Base-by-base conservation (phyloP, 2,329 filamentous ascomycete species). In the Aciculosporium take region DNA sequence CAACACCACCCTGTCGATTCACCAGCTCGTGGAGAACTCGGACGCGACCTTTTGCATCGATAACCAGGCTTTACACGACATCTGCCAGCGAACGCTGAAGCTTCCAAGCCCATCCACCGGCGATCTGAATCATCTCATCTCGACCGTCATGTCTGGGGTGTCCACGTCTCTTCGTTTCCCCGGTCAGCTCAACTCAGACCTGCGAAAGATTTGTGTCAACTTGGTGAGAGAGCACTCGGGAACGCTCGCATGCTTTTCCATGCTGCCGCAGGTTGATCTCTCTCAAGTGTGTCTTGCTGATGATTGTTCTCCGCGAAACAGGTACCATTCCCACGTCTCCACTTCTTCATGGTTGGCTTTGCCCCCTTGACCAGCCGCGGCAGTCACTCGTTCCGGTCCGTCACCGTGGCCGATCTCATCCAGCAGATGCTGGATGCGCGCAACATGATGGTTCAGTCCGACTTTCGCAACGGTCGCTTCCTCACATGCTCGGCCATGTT, bases 291-390 rank as follows among this genome's bases (percentile, higher is more conserved):
- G 21, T 30, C 7, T 33, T 21, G 15, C 24, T 28, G 24, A 34
- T 17, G 4, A 13, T 15, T n/a, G 15, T 13, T 39, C 20, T n/a
- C 20, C n/a, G 17, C 1, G 7, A 17, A 25, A 32, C n/a, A 45
- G 76, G 91, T 98, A 69, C 91, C 91, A 48, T 98, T 98, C 84
- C 91, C 91, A 55, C 91, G 91, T 87, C 86, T 98, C 50, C 91
- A 98, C 73, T 98, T 98, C 82, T 98, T 98, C 81, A 98, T 96
- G 91, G 89, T 98, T 64, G 91, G 91, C 66, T 98, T 96, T 65
- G 89, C 91, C 67, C 91, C 91, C 63, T 78, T 98, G 60, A 96
- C 91, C 66, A 93, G 85, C 66, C 69, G 69, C 50, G 69, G 69
- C 57, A 82, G 88, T 53, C 69, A 91, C 75, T 85, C 84, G 56